Conservation (phyloP, 345 rosid species). For the Sapria himalayana region DNA sequence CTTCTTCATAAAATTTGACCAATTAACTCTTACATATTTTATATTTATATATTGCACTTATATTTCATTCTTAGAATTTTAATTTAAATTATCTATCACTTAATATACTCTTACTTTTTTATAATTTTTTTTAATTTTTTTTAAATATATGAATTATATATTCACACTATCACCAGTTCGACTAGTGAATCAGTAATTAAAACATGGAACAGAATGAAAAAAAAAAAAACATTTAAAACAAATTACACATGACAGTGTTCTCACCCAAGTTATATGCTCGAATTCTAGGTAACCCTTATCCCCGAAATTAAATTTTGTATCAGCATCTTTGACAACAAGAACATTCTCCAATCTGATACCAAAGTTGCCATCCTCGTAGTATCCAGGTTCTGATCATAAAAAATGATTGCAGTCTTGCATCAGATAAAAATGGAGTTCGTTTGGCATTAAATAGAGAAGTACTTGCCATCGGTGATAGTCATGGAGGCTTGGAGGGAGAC, state of each 20-base stretch:
- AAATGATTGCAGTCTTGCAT: slow-evolving; percentile 3
- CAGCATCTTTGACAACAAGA: slow-evolving; percentile 48
- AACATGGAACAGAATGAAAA: background rate
- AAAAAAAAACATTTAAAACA: background rate
- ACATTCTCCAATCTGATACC: slow-evolving; percentile 96
- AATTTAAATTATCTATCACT: too few species aligned
- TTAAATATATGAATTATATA: too few species aligned
- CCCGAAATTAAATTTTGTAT: slow-evolving; percentile 67
- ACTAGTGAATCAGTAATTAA: background rate
- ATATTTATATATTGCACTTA: too few species aligned
- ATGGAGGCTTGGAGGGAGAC: slow-evolving; percentile 91
- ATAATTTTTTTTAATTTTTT: too few species aligned
- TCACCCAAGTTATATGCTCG: slow-evolving; percentile 98
- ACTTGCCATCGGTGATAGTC: slow-evolving; percentile 95
- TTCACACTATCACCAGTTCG: too few species aligned
- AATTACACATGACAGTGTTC: slow-evolving; percentile 4
- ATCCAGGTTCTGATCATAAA: slow-evolving; percentile 74
- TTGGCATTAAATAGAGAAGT: background rate
- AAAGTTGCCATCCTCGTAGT: slow-evolving; percentile 83
- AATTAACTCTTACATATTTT: too few species aligned
- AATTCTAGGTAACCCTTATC: slow-evolving; percentile 75
- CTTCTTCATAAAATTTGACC: too few species aligned
- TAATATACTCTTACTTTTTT: too few species aligned
- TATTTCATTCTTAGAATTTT: too few species aligned
- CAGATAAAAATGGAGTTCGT: background rate